Conservation (phyloP, 495 filamentous ascomycete species). For the Neurospora sp. region DNA sequence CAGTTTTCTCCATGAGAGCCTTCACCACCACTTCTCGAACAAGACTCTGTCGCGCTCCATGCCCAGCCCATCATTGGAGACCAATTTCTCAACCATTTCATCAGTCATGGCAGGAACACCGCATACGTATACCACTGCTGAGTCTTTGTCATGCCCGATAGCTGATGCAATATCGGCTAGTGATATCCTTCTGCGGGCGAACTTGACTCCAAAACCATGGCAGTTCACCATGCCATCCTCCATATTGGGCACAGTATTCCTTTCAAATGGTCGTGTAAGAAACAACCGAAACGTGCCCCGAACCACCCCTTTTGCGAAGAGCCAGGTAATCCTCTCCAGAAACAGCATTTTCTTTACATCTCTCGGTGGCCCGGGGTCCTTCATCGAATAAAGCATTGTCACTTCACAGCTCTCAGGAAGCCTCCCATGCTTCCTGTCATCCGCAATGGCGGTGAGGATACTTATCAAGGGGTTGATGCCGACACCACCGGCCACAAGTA, state of each 20-base stretch:
- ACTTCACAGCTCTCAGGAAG: not conserved
- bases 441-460: slow-evolving; percentile 32
- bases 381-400: slow-evolving; percentile 31
- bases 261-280: slow-evolving; percentile 16
- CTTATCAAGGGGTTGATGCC: slow-evolving; percentile 63
- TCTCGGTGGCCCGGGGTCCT: slow-evolving; percentile 17
- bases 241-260: too few relatives aligned
- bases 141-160: slow-evolving; percentile 35
- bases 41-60: slow-evolving; percentile 50
- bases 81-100: slow-evolving; percentile 49
- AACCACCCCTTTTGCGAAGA: slow-evolving; percentile 22
- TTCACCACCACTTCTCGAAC: slow-evolving; percentile 84
- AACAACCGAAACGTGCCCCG: slow-evolving; percentile 25
- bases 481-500: slow-evolving; percentile 75
- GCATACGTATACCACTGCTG: slow-evolving; percentile 65
- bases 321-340: slow-evolving; percentile 27
- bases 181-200: slow-evolving; percentile 39
- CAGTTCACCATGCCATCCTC: slow-evolving; percentile 11
- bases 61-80: slow-evolving; percentile 37
- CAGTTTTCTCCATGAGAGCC: not conserved
- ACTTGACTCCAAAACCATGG: slow-evolving; percentile 21
- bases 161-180: slow-evolving; percentile 39
- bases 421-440: slow-evolving; percentile 5
- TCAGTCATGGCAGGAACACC: slow-evolving; percentile 76
- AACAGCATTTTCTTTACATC: slow-evolving; percentile 28